phyloP scores from a whole-genome alignment of 1,284 basidiomycete species.

The Ceratobasidium theobromae region DNA sequence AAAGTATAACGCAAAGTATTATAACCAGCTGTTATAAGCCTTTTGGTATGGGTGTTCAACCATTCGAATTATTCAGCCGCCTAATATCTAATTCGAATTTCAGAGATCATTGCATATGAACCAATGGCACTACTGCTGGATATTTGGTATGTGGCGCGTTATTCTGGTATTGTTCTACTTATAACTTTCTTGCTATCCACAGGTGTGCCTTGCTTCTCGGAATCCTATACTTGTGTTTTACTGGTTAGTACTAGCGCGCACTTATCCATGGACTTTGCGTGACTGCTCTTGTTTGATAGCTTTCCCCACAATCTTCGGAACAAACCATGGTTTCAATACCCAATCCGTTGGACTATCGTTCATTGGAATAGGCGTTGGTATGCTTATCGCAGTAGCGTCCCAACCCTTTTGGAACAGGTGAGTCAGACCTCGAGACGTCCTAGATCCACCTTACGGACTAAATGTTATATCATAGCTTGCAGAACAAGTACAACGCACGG shows the following conservation, averaged over 20 bases:
- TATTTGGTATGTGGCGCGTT: slow-evolving; percentile 45
- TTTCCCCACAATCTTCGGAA: slow-evolving; percentile 69
- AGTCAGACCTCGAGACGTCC: too few species aligned
- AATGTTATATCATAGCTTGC: too few species aligned
- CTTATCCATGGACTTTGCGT: background rate
- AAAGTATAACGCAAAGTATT: slow-evolving; percentile 52
- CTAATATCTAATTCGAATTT: background rate
- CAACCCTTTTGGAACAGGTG: slow-evolving; percentile 64
- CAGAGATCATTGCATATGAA: slow-evolving; percentile 70
- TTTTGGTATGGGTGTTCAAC: slow-evolving; percentile 59
- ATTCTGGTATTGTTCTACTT: background rate
- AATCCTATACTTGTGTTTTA: slow-evolving; percentile 60
- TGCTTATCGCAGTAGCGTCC: slow-evolving; percentile 55
- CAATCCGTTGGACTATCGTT: slow-evolving; percentile 67
- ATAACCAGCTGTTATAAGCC: slow-evolving; percentile 61
- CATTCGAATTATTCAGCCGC: slow-evolving; percentile 5
- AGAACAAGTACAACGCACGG: slow-evolving; percentile 22
- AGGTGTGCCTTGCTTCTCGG: slow-evolving; percentile 67
- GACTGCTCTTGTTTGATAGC: slow-evolving; percentile 59
- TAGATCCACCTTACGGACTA: too few species aligned
- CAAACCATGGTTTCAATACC: slow-evolving; percentile 58
- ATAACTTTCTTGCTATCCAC: too few species aligned
- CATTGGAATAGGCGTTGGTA: slow-evolving; percentile 70
- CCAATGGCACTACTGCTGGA: slow-evolving; percentile 74
- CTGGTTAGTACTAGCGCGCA: background rate